Evolutionary conservation across 768 basidiomycete genomes (phyloP).

Genomic region (Rhizopogon roseolus): DNA sequence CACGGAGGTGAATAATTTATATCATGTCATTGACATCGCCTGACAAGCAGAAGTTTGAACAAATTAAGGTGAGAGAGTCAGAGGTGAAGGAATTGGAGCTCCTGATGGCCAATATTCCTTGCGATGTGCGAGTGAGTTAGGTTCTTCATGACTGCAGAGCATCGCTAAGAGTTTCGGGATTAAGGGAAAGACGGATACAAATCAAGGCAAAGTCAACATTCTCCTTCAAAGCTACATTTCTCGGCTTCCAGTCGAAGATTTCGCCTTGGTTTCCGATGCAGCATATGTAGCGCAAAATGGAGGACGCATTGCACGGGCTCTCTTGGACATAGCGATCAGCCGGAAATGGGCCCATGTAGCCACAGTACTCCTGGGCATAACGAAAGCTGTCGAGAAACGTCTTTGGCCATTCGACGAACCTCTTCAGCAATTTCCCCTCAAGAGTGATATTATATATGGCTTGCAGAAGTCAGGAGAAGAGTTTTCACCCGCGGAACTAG

Average conservation of each 20-base stretch:
- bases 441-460: conserved; percentile 71
- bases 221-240: conserved; percentile 91
- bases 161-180: background rate
- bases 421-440: conserved; percentile 75
- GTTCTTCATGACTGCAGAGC: background rate
- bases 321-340: conserved; percentile 92
- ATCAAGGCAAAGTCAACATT: conserved; percentile 89
- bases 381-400: conserved; percentile 89
- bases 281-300: conserved; percentile 94
- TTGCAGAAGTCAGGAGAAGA: conserved; percentile 82
- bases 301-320: conserved; percentile 88
- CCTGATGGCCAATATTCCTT: conserved; percentile 66
- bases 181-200: conserved; percentile 61
- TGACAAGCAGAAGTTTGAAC: conserved; percentile 64
- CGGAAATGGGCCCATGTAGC: conserved; percentile 86
- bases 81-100: conserved; percentile 79
- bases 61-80: conserved; percentile 89
- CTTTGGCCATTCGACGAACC: conserved; percentile 96
- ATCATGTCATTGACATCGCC: background rate
- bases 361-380: conserved; percentile 78
- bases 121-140: conserved; percentile 66
- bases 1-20: conserved; percentile 63
- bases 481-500: conserved; percentile 68
- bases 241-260: conserved; percentile 77
- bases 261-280: conserved; percentile 92